Base-by-base conservation (phyloP, 768 basidiomycete species). In the Russula brevipes region DNA sequence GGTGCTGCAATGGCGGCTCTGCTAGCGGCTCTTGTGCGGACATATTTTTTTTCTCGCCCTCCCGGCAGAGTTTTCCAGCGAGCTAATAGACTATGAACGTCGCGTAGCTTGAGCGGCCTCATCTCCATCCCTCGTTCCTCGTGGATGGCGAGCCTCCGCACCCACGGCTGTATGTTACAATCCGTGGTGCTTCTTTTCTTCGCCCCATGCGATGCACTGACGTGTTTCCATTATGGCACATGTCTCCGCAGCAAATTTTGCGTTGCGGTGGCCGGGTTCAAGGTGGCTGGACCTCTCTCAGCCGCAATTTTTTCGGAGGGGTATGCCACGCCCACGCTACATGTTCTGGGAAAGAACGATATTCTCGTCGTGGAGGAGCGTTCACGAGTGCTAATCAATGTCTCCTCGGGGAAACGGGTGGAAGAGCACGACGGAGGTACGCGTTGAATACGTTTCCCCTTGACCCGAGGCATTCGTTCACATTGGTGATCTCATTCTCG, bases 381-480 rank as follows among this genome's bases (percentile, higher is more conserved):
- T 38, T 83, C 89, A 0, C 78, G 78, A 63, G 70, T 72, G 16
- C 74, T 93, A 5, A 72, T 89, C 16, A 76, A 79, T 7, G 73
- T 82, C 10, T 87, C 87, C 35, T 69, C 71, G 2, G 80, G 81
- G 51, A 78, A 79, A 36, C 80, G 91, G 11, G 81, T 94, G 9
- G 90, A 90, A 70, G 80, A 80, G 66, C 92, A 94, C 61, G 83
- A 85, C 31, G 92, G 92, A 57, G 92, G 92, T 91, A 60, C 36
- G 85, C 50, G 2, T 56, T 30, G 6, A 39, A 12, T 50, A 17
- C 33, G 3, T 1, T 36, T 14, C 19, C 1, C 35, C 33, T 5
- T 3, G 33, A 8, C 33, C 33, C 12, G 3, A 10, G 54, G 41
- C n/a, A 24, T 24, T 24, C 45, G 10, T 17, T 19, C 57, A 42